phyloP scores from a whole-genome alignment of 345 rosid species.

The Salix suchowensis region DNA sequence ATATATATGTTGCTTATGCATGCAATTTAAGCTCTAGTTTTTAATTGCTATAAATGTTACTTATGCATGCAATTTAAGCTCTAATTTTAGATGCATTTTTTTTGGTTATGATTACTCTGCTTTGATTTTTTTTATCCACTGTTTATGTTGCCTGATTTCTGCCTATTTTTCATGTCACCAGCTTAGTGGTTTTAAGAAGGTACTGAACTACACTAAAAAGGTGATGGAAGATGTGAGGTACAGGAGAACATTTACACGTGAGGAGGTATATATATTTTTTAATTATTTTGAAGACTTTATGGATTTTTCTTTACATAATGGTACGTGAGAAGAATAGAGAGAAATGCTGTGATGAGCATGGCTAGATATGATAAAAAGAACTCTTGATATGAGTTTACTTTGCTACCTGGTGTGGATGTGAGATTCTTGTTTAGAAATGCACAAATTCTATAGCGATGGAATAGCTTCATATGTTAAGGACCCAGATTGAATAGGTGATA shows the following conservation, averaged over 20 bases:
- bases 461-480: neutral
- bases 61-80: neutral
- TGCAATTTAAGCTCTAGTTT: neutral
- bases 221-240: slow-evolving; percentile 79
- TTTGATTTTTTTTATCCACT: neutral
- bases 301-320: slow-evolving; percentile 1
- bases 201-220: slow-evolving; percentile 86
- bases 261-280: slow-evolving; percentile 57
- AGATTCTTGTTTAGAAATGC: neutral
- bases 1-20: neutral
- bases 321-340: neutral
- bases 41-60: neutral
- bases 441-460: neutral
- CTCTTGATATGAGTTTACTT: neutral
- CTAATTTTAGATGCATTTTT: neutral
- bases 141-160: slow-evolving; percentile 2
- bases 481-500: neutral
- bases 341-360: neutral
- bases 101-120: neutral
- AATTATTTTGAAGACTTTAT: neutral
- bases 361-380: neutral
- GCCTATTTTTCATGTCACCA: slow-evolving; percentile 32
- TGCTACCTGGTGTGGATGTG: neutral
- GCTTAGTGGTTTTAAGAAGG: slow-evolving; percentile 98
- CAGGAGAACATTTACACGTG: slow-evolving; percentile 72